Base-by-base conservation (phyloP, 495 filamentous ascomycete species). In the Aspergillus sclerotioniger region DNA sequence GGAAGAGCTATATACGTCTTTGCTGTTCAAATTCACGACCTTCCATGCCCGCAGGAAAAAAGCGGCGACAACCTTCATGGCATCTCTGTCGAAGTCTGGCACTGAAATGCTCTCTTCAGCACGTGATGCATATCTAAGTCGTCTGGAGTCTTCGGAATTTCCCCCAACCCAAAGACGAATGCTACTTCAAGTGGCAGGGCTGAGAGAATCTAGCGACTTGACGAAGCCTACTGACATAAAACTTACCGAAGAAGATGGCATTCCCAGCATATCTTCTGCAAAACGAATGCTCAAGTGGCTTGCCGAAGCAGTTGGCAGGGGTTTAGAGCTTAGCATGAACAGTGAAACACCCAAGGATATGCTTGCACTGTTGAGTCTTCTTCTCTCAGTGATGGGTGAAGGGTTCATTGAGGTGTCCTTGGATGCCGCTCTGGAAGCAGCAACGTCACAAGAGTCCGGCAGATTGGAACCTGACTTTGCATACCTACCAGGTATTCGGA, bases 271-370 rank as follows among this genome's bases (percentile, higher is more conserved):
- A 13, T 80, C 86, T n/a, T 89, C 86, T 66, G 87, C 92, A 20
- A 98, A 98, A 72, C 83, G 94, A 49, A 98, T 99, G 92, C 81
- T 99, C 32, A 96, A 89, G 64, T 99, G 95, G 95, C 80, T 99
- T 28, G 94, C 95, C 29, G 95, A 99, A 74, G 91, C 88, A 53
- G 92, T 99, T 51, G 90, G 93, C n/a, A 80, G 95, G 60, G 89
- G 90, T 0, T 80, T 99, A 31, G 95, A 99, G 67, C 79, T 99
- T 43, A 90, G 88, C 33, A 88, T 89, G 20, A 85, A 84, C 45
- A 90, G 81, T 60, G 95, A 98, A 59, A 96, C 91, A 9, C 91
- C 94, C 28, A 98, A 94, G 71, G 95, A 99, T 72, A 90, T 98
- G 41, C 84, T 85, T n/a, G 85, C 90, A 56, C 80, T 97, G 16